Evolutionary conservation across 78 protist genomes (phyloP), one percentile per base, ranked within the genome.

Genomic region (Andalucia godoyi): DNA sequence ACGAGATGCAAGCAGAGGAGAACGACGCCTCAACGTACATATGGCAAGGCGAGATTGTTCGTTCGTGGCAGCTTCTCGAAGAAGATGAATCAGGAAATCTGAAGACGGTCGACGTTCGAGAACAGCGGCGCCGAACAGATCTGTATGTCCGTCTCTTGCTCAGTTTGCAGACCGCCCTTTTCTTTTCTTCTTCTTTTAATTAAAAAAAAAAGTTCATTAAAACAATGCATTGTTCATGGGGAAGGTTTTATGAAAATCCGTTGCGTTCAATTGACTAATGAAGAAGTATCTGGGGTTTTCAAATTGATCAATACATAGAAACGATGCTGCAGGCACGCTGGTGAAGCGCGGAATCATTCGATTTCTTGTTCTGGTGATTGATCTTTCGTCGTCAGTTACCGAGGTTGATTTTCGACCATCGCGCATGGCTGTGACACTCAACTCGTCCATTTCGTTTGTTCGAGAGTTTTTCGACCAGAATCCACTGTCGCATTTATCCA

Each of bases 381-480:
- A 86, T 62, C 45, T 69, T 33, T 70, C 79, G 18, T 51, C 41
- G 15, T 27, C 78, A 2, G 41, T 77, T 41, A 27, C 18, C 17
- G 51, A 32, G 25, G 58, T 34, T 25, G 88, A 86, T 49, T 6
- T 86, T 27, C 60, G 70, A 57, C 88, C 87, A 18, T 49, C 66
- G 21, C 60, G 92, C 25, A 49, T 65, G 38, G 76, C 58, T 40
- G 34, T 33, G 0, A 36, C 57, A 4, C 1, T 68, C 29, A 43
- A n/a, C 68, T 29, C 42, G 15, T 12, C 53, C 23, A 74, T 64
- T 45, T 2, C 36, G 23, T 86, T 86, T 41, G 54, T 86, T 17
- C 38, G 39, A 27, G 88, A 86, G 30, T 86, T 57, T 54, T 86
- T 86, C 32, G 88, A 86, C 36, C 92, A 82, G 58, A 86, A 86